These are phyloP conservation scores for Diplotaxis tenuifolia DNA, from an alignment of 345 rosid species.

Conservation along the genomic window DNA sequence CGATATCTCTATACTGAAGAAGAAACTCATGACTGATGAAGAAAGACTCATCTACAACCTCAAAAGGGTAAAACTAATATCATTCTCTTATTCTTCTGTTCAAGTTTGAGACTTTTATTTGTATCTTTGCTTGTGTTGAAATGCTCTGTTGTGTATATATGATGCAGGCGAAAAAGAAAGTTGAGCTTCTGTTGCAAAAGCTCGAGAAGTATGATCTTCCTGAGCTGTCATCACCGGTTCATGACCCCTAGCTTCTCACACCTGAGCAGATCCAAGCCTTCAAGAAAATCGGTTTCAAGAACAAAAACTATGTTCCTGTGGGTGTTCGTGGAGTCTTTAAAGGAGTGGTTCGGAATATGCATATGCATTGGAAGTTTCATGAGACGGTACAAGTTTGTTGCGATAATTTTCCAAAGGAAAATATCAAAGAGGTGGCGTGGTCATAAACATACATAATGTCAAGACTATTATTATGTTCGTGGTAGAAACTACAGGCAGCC, in stretches of 20 bases:
- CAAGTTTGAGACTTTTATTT: no score
- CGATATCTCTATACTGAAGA: no score
- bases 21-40: no score
- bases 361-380: slow-evolving; percentile 98
- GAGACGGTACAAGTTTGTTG: slow-evolving; percentile 98
- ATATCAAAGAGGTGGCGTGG: slow-evolving; percentile 94
- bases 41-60: no score
- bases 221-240: no score
- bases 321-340: slow-evolving; percentile 99
- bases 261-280: slow-evolving; percentile 79
- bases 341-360: slow-evolving; percentile 98
- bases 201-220: no score
- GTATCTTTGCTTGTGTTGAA: no score
- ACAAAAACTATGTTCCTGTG: slow-evolving; percentile 90
- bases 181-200: no score
- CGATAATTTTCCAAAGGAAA: slow-evolving; percentile 90
- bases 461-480: slow-evolving; percentile 95
- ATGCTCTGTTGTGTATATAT: no score
- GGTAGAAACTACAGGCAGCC: slow-evolving; percentile 99
- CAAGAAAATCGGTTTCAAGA: slow-evolving; percentile 87
- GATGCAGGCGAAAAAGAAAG: no score
- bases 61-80: no score
- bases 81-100: no score
- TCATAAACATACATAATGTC: slow-evolving; percentile 74
- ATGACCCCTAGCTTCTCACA: slow-evolving; percentile 90